phyloP scores from a whole-genome alignment of 1,139 yeast genomes.

The Geotrichum fermentans region DNA sequence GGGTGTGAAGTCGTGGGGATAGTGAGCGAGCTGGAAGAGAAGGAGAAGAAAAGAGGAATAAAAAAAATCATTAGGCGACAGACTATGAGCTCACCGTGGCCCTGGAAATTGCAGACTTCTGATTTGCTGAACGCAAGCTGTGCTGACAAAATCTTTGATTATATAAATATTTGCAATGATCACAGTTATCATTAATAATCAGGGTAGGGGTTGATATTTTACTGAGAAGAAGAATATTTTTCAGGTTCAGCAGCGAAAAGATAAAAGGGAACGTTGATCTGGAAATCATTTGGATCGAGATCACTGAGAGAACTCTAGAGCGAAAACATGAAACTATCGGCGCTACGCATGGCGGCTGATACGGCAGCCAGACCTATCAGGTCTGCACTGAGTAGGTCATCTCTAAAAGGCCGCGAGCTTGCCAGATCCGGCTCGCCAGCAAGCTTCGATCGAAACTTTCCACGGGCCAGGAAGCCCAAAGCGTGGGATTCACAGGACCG shows the following conservation, averaged over 20 bases:
- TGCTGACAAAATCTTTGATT: background rate
- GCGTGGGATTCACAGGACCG: slow-evolving; percentile 60
- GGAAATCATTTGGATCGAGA: no score
- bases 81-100: background rate
- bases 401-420: slow-evolving; percentile 15
- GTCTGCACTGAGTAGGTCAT: slow-evolving; percentile 8
- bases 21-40: background rate
- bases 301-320: no score
- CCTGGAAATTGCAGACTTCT: slow-evolving; percentile 7
- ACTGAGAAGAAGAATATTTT: background rate
- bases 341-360: background rate
- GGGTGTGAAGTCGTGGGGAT: background rate
- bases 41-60: background rate
- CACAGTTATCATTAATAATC: background rate
- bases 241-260: background rate
- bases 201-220: background rate
- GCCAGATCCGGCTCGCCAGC: slow-evolving; percentile 7
- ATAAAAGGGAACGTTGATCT: background rate
- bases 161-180: background rate
- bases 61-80: background rate
- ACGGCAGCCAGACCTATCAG: slow-evolving; percentile 1
- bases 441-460: slow-evolving; percentile 45
- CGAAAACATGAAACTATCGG: background rate
- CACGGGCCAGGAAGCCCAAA: slow-evolving; percentile 39
- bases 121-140: slow-evolving; percentile 4